phyloP scores from a whole-genome alignment of 179 eudicot species.

The Beta macrorhiza region DNA sequence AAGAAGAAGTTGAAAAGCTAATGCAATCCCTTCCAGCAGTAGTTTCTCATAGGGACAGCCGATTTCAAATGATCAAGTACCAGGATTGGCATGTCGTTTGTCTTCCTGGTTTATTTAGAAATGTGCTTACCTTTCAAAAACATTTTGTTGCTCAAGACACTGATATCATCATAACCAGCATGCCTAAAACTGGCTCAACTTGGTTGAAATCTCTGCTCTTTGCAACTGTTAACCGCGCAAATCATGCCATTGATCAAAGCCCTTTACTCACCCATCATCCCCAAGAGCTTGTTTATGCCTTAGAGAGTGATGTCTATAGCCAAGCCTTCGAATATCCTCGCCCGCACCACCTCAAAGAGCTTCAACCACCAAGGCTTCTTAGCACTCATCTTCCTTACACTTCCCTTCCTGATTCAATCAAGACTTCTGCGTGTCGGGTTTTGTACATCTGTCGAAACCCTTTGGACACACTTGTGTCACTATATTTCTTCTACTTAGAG shows the following conservation, averaged over 20 bases:
- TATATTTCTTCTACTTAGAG: neutral
- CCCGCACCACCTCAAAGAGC: neutral
- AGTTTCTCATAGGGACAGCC: too few species aligned
- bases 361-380: conserved; percentile 17
- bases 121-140: neutral
- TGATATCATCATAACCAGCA: neutral
- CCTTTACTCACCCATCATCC: neutral
- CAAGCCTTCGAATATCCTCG: conserved; percentile 16
- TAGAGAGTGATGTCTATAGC: conserved; percentile 6
- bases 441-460: neutral
- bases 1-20: neutral
- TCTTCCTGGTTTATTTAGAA: neutral
- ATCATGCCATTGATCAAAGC: neutral
- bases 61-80: neutral
- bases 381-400: conserved; percentile 17
- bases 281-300: neutral
- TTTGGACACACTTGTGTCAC: neutral
- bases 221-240: neutral
- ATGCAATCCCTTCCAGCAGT: neutral
- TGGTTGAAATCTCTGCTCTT: conserved; percentile 5
- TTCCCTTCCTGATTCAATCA: conserved; percentile 9
- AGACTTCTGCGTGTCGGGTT: neutral
- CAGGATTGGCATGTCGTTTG: neutral
- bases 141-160: neutral
- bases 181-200: neutral